Base-by-base conservation (phyloP, 768 basidiomycete species). In the Tephrocybe sp. region DNA sequence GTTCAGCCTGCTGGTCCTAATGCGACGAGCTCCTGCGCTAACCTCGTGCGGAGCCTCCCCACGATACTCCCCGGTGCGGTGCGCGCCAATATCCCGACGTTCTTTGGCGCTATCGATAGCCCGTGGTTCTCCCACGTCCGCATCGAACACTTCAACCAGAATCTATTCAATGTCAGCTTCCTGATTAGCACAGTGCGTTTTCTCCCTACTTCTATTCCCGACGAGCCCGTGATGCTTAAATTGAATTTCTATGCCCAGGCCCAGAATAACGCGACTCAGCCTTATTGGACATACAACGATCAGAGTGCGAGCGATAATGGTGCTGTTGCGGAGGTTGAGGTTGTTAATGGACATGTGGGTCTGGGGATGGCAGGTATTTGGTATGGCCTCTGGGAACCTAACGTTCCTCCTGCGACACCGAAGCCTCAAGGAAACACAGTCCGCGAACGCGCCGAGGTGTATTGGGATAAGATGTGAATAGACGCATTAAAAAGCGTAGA, bases 361-460 rank as follows among this genome's bases (percentile, higher is more conserved):
- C 53, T 67, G 20, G 60, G 61, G 6, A 36, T 60, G 14, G 52
- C 55, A 4, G 67, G 62, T 5, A 35, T 53, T 12, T 59, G 58
- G 58, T 33, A 23, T 32, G 45, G 53, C 22, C 20, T 59, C 9
- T 61, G 60, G 60, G 63, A 52, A 20, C 45, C 51, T 20, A 51
- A 60, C 42, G 47, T 58, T 19, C 57, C 56, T 6, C 40, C 38
- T 42, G 60, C 46, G 7, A 55, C 57, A 1, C 48, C 31, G 6
- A 51, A 55, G 19, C 63, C 60, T 5, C n/a, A 45, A 14, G 65
- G 62, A 9, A 46, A 52, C 19, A 62, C 59, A 11, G 55, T 62
- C 14, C 49, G 48, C n/a, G 61, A 61, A 23, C 51, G 60, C 31
- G 57, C 62, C 19, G 65, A 64, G 53, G 56, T 61, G 10, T 64